Base-by-base conservation (phyloP, 2,329 filamentous ascomycete species). In the Ceratocystis colombiana region DNA sequence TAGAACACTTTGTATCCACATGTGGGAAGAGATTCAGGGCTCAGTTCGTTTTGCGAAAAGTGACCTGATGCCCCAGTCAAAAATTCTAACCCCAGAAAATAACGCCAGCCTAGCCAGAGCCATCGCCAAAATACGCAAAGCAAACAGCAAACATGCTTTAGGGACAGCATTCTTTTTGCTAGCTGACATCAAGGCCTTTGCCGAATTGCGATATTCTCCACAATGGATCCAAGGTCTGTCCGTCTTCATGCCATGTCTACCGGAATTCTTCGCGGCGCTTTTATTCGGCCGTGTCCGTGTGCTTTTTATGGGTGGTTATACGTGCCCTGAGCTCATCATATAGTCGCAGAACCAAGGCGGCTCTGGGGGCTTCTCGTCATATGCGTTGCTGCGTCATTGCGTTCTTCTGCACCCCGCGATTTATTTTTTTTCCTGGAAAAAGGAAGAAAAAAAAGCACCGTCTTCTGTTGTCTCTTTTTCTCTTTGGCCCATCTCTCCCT, bases 281-380 rank as follows among this genome's bases (percentile, higher is more conserved):
- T 57, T 57, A 57, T 57, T 57, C 53, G 53, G 53, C 53, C 53
- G 53, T 57, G 53, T 57, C 25, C 22, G 53, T 57, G 53, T 57
- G 25, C 53, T 30, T 57, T 57, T 57, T 57, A 25, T 57, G 12
- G 53, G 25, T 57, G 53, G 53, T 33, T 57, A 25, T 57, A n/a
- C 22, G 22, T 57, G 53, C 53, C 28, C 53, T 57, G 53, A 57
- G 53, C 53, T 57, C 8, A 57, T 15, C 3, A 17, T 57, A 7
- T 28, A 25, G 53, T 33, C 3, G 28, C 22, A 33, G 28, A 33
- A 25, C 28, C 12, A 41, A 57, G 4, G 53, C 12, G 12, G 22
- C 22, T 28, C 28, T 25, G 53, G 37, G 33, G 37, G 37, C 37
- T 41, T 41, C 53, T 12, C 22, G 17, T 57, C 30, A 25, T 57